These are phyloP conservation scores for Polymyxa betae DNA, from an alignment of 208 protist species.

Conservation along the genomic window DNA sequence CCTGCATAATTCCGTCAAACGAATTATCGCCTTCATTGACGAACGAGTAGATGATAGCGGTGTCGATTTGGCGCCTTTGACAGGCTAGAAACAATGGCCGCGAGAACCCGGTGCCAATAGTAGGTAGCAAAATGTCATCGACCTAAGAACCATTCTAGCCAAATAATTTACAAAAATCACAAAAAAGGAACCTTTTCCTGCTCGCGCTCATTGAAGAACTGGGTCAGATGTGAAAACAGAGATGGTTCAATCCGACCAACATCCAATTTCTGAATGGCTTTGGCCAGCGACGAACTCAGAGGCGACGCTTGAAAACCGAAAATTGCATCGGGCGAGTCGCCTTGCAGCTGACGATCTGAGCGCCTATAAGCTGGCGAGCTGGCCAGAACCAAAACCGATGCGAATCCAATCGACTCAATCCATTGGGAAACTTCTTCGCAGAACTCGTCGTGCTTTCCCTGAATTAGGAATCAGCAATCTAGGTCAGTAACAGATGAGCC, in stretches of 20 bases:
- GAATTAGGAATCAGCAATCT: not conserved
- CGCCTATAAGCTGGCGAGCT: slow-evolving; percentile 15
- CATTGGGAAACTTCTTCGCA: not conserved
- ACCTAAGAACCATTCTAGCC: not conserved
- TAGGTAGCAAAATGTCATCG: not conserved
- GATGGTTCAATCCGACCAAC: not conserved
- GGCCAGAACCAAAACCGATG: not conserved
- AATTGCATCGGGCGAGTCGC: not conserved
- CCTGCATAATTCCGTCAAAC: not conserved
- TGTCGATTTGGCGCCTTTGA: not conserved
- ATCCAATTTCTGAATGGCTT: not conserved
- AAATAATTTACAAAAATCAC: too few relatives aligned
- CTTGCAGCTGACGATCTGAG: not conserved
- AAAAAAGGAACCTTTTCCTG: too few relatives aligned
- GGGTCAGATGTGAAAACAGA: not conserved
- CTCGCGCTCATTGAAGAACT: too few relatives aligned
- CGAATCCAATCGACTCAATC: not conserved
- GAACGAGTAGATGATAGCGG: not conserved
- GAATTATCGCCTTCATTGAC: slow-evolving; percentile 33
- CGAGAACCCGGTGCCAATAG: not conserved
- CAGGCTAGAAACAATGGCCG: not conserved
- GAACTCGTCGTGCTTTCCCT: slow-evolving; percentile 7
- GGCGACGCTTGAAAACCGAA: not conserved
- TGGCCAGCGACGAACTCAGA: not conserved
- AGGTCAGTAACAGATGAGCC: not conserved